Conservation (phyloP, 495 filamentous ascomycete genomes). For the Bombardia bombarda region DNA sequence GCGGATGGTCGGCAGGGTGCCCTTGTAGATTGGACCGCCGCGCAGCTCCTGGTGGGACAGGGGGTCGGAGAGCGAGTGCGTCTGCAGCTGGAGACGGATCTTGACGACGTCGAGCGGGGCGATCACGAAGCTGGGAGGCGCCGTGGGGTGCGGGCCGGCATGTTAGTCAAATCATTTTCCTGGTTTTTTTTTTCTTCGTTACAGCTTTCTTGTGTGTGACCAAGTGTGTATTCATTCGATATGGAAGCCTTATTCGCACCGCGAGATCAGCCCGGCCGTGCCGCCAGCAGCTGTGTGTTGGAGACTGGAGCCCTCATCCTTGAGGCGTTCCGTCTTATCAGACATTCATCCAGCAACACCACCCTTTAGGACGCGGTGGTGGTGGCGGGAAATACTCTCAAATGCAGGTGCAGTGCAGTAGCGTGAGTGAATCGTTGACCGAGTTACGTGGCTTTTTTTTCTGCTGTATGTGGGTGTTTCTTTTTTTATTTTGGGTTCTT, state of each 20-base stretch:
- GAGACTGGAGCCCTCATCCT: constrained; percentile 83
- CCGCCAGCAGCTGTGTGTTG: constrained; percentile 82
- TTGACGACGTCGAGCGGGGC: constrained; percentile 93
- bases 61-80: constrained; percentile 68
- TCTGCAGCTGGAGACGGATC: constrained; percentile 89
- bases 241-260: constrained; percentile 42
- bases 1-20: constrained; percentile 68
- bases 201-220: too few species aligned
- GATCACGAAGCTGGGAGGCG: constrained; percentile 62
- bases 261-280: constrained; percentile 80
- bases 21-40: constrained; percentile 64
- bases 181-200: too few species aligned
- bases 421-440: too few species aligned
- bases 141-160: not conserved
- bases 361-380: too few species aligned
- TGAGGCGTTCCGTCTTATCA: constrained; percentile 52
- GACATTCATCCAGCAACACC: constrained; percentile 24
- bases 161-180: too few species aligned
- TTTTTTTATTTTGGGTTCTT: too few species aligned
- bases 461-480: too few species aligned
- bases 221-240: not conserved
- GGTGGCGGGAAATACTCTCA: too few species aligned
- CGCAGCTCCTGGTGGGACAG: constrained; percentile 39
- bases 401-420: too few species aligned
- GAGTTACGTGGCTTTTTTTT: too few species aligned